These are phyloP conservation scores for Boletus reticuloceps DNA, from an alignment of 768 basidiomycete species.

Conservation along the genomic window DNA sequence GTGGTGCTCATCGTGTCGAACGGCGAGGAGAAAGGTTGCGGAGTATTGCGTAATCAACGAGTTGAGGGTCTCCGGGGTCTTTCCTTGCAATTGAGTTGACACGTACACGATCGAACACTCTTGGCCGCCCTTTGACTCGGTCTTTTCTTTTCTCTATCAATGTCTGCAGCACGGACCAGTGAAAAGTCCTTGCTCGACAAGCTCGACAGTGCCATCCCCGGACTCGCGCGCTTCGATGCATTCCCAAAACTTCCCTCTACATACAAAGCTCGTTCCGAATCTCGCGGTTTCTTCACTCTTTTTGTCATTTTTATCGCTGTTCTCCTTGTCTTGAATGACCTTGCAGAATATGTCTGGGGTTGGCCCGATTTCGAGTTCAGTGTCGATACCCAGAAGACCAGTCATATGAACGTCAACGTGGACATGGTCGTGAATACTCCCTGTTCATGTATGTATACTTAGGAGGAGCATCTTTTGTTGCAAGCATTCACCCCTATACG, in stretches of 20 bases:
- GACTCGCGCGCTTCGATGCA: constrained; percentile 72
- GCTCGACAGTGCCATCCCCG: constrained; percentile 60
- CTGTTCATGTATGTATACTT: constrained; percentile 77
- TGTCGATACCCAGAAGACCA: constrained; percentile 63
- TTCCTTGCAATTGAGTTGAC: background rate
- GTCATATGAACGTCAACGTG: constrained; percentile 80
- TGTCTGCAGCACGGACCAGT: constrained; percentile 10
- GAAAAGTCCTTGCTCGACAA: constrained; percentile 49
- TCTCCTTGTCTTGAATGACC: constrained; percentile 78
- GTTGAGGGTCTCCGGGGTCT: constrained; percentile 15
- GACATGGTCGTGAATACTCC: constrained; percentile 94
- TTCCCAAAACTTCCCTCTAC: constrained; percentile 80
- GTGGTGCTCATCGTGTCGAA: constrained; percentile 21
- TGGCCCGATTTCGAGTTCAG: constrained; percentile 90
- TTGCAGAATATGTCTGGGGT: constrained; percentile 87
- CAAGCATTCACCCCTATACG: background rate
- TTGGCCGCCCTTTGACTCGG: no score
- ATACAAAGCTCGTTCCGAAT: constrained; percentile 64
- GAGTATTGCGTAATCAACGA: constrained; percentile 21
- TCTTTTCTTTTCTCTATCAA: background rate
- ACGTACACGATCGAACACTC: no score
- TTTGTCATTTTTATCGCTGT: constrained; percentile 65
- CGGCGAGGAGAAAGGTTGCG: background rate
- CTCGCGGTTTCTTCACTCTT: constrained; percentile 78
- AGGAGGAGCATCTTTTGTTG: background rate